A percentile compares a stretch with the other conserved stretches of the same genome.
Evolutionary conservation across 2,329 filamentous ascomycete genomes (phyloP).

Genomic region (Penicillium sp.): DNA sequence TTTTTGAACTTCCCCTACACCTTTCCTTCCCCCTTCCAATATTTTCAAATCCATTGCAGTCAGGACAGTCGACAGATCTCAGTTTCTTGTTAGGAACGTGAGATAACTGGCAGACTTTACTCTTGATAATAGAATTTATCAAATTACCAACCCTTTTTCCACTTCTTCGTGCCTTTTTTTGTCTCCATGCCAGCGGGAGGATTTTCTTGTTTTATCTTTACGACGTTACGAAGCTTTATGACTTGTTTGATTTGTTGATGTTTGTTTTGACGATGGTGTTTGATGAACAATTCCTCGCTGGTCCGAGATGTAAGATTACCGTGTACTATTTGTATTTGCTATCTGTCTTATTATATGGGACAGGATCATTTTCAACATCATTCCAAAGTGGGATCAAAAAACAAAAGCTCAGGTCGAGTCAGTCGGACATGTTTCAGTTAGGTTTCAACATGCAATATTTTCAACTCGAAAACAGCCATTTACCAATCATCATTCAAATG

Average conservation of each 20-base stretch:
- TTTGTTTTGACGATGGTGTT: background rate
- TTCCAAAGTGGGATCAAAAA: background rate
- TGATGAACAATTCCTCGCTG: constrained; percentile 1
- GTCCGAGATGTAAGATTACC: constrained; percentile 6
- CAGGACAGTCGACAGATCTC: constrained; percentile 10
- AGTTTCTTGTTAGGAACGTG: constrained; percentile 3
- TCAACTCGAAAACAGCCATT: too few species aligned
- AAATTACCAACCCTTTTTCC: constrained; percentile 2
- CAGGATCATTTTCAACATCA: background rate
- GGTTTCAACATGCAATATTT: background rate
- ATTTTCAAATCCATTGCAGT: constrained; percentile 2
- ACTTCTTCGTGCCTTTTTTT: background rate
- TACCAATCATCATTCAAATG: too few species aligned
- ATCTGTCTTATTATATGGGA: constrained; percentile 7
- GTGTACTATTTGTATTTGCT: background rate
- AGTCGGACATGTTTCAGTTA: background rate
- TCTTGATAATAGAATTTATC: constrained; percentile 8
- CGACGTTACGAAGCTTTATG: constrained; percentile 11
- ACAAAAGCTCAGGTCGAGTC: background rate
- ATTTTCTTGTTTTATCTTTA: background rate
- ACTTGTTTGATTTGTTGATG: background rate
- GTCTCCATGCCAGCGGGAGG: background rate
- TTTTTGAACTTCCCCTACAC: background rate
- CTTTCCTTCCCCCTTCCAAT: background rate
- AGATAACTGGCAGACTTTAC: constrained; percentile 12